These are phyloP conservation scores for Wallacemonas sp. DNA, from an alignment of 208 protist species.

Conservation along the genomic window DNA sequence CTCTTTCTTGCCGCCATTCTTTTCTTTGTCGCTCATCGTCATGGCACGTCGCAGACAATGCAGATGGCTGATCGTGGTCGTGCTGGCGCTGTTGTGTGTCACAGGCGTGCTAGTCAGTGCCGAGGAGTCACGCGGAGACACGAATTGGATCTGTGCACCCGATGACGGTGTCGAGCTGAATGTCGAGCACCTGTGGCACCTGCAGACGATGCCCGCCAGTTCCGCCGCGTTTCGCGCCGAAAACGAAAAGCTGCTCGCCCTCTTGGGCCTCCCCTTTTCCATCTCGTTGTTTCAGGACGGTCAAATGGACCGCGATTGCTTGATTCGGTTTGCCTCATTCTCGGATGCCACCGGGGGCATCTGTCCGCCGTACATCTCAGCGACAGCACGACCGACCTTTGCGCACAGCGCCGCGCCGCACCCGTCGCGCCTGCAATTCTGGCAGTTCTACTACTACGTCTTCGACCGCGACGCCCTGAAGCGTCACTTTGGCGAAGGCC, in stretches of 20 bases:
- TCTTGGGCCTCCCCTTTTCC: constrained; percentile 33
- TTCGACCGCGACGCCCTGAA: constrained; percentile 30
- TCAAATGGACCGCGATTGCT: neutral
- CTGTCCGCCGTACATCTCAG: constrained; percentile 22
- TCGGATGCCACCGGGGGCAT: constrained; percentile 9
- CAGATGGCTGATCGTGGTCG: too few relatives aligned
- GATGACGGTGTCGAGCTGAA: constrained; percentile 2
- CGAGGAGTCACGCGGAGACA: too few relatives aligned
- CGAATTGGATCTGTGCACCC: constrained; percentile 15
- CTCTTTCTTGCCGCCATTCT: too few relatives aligned
- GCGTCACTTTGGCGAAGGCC: constrained; percentile 30
- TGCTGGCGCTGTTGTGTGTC: too few relatives aligned
- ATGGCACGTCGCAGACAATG: too few relatives aligned
- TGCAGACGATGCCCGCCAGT: neutral
- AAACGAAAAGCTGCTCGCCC: constrained; percentile 26
- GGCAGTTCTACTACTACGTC: constrained; percentile 25
- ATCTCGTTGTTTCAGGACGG: neutral
- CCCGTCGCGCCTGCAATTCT: neutral
- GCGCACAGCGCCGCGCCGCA: neutral
- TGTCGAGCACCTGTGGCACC: constrained; percentile 1
- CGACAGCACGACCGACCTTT: neutral
- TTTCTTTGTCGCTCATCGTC: too few relatives aligned
- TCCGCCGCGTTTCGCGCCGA: neutral
- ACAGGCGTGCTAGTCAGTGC: too few relatives aligned
- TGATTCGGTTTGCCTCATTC: constrained; percentile 8